Conservation (phyloP, 2,329 filamentous ascomycete species). For the Penicillium sp. region DNA sequence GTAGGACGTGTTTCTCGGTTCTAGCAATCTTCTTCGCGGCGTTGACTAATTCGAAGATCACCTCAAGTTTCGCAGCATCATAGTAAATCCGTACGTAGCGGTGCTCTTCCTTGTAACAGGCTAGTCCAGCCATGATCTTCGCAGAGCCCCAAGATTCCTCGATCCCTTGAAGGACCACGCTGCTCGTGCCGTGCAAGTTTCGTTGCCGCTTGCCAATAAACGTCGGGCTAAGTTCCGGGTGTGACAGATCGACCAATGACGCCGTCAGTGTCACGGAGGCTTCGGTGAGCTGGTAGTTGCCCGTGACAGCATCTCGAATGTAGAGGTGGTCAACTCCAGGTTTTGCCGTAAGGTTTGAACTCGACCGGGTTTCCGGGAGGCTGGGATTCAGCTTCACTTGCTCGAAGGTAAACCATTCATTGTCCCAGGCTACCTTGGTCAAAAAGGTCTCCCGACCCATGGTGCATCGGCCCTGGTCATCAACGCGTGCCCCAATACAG, state of each 20-base stretch:
- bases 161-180: constrained; percentile 5
- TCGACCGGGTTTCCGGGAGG: constrained; percentile 9
- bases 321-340: constrained; percentile 19
- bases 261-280: constrained; percentile 7
- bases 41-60: constrained; percentile 19
- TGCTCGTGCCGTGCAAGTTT: constrained; percentile 11
- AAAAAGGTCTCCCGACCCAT: constrained; percentile 37
- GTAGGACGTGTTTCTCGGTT: constrained; percentile 4
- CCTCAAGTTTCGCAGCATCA: constrained; percentile 5
- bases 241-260: constrained; percentile 12
- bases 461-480: constrained; percentile 16
- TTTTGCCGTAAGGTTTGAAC: background rate
- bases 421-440: constrained; percentile 24
- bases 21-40: constrained; percentile 13
- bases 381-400: constrained; percentile 21
- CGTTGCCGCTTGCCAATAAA: constrained; percentile 28
- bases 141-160: background rate
- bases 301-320: constrained; percentile 24
- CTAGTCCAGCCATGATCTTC: constrained; percentile 12
- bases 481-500: constrained; percentile 17
- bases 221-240: constrained; percentile 15
- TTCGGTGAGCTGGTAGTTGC: constrained; percentile 14
- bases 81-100: constrained; percentile 20
- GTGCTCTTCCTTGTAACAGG: constrained; percentile 24
- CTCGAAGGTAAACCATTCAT: constrained; percentile 9